Base-by-base conservation (phyloP, 2,329 filamentous ascomycete species). In the Macrophomina tecta region DNA sequence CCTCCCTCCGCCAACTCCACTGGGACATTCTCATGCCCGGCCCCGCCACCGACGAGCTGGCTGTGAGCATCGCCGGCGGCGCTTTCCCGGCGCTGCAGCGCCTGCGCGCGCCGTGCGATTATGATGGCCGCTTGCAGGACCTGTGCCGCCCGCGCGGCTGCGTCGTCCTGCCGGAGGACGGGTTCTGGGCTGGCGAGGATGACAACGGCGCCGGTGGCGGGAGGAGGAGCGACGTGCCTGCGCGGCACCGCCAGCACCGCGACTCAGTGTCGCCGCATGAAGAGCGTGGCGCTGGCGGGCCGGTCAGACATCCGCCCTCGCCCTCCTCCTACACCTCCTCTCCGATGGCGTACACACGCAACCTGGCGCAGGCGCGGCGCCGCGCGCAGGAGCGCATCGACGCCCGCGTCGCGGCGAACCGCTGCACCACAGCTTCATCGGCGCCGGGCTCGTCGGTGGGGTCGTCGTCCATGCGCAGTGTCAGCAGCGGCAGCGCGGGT, bases 51-150 rank as follows among this genome's bases (percentile, higher is more conserved):
- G 82, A 84, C 5, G 86, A 90, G 55, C 82, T 93, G 7, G 87
- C 89, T 1, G 82, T 82, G 67, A 88, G 87, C 72, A 91, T 93
- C 69, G 77, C 78, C 5, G 83, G 85, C 1, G 80, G 80, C 4
- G 87, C 87, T 0, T 91, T 94, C 72, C 91, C 91, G 0, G 75
- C 79, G 0, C 82, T 94, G 9, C 81, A 80, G 9, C 80, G 74
- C 1, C 78, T 93, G 18, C 86, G 91, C 64, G 82, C 87, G 0
- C 91, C 90, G 1, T 87, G 87, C 67, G 91, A 94, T 70, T 85
- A 89, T 1, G 86, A 91, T 5, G 91, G 90, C 32, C 71, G 86
- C 7, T 87, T 93, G 69, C 91, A 94, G 77, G 79, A 82, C 1
- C 82, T 93, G 1, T 94, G 91, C 76, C 85, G 84, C 51, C 90